Evolutionary conservation across 2,329 filamentous ascomycete species (phyloP), one percentile per base, ranked within the genome.

Genomic region (Talaromyces sp.): DNA sequence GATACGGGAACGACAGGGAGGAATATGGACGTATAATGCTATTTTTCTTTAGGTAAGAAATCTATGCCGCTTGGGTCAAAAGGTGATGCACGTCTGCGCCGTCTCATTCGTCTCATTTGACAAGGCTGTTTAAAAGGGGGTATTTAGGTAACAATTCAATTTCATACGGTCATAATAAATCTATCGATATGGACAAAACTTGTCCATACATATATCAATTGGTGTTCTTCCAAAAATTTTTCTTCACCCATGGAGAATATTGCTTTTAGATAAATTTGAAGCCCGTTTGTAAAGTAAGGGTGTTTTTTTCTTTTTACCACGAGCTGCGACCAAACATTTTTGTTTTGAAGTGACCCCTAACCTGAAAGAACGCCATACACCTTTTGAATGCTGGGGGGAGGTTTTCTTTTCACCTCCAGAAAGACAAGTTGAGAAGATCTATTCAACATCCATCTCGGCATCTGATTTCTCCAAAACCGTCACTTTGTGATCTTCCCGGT

Each of bases 391-490:
- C 70, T 72, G 66, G 66, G 72, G 32, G 29, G 31, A 38, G 19
- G 14, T 43, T 43, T 21, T 46, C 21, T 21, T 11, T 21, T 24
- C 43, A 7, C 43, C n/a, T 9, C 10, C 60, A 64, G 63, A 60
- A 59, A 62, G 63, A 63, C 65, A 61, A 65, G 57, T 57, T 54
- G 26, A 60, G 63, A 64, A 66, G 63, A 65, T 56, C 35, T 66
- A 69, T 64, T 79, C 77, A 56, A 78, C 69, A 27, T 79, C 76
- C 77, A 79, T 79, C 31, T 65, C 70, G 58, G 68, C 69, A 59
- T 73, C 67, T 26, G 65, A 58, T 64, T 72, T 72, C 54, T 74
- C 73, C 51, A 79, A 61, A 38, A 77, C 68, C 63, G 72, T 74
- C 11, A 80, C 71, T 61, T 77, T 70, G 12, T 71, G 73, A 17